Percentiles rank a stretch among this genome's conserved stretches.
Evolutionary conservation across 768 basidiomycete species (phyloP).

Genomic region (Stropharia rugosoannulata): DNA sequence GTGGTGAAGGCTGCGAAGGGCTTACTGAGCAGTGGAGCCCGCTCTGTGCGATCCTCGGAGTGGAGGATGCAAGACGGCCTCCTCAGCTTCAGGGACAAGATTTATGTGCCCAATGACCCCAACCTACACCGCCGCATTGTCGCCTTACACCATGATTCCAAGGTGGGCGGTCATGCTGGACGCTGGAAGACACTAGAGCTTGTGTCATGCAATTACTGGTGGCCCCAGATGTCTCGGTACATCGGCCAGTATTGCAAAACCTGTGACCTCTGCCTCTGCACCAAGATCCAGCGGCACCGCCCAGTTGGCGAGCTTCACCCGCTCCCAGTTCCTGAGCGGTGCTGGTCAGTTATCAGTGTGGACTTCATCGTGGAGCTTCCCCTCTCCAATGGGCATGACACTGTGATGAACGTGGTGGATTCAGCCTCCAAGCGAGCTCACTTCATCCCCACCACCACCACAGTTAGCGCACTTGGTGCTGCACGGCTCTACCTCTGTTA

Average conservation of each 20-base stretch:
- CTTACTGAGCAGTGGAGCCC: neutral
- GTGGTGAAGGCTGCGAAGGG: neutral
- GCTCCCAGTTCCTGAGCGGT: slow-evolving; percentile 17
- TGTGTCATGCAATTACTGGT: slow-evolving; percentile 26
- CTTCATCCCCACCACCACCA: slow-evolving; percentile 15
- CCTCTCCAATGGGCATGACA: slow-evolving; percentile 24
- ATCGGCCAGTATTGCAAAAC: slow-evolving; percentile 20
- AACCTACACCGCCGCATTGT: neutral
- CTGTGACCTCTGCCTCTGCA: slow-evolving; percentile 16
- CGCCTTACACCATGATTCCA: neutral
- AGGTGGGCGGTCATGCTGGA: slow-evolving; percentile 32
- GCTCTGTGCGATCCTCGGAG: neutral
- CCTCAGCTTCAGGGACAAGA: neutral
- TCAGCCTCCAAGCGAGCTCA: slow-evolving; percentile 10
- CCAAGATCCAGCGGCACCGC: slow-evolving; percentile 27
- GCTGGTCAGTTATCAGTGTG: slow-evolving; percentile 31
- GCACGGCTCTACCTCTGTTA: slow-evolving; percentile 11
- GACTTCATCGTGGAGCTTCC: slow-evolving; percentile 20
- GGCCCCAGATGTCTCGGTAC: slow-evolving; percentile 16
- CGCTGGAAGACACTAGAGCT: slow-evolving; percentile 27
- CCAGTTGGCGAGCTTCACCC: slow-evolving; percentile 17
- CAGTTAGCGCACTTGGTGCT: slow-evolving; percentile 9
- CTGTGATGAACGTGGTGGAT: slow-evolving; percentile 30
- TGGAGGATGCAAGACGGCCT: neutral
- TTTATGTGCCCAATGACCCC: neutral